Evolutionary conservation across 2,329 filamentous ascomycete genomes (phyloP).

Genomic region (Orbilia javanica): DNA sequence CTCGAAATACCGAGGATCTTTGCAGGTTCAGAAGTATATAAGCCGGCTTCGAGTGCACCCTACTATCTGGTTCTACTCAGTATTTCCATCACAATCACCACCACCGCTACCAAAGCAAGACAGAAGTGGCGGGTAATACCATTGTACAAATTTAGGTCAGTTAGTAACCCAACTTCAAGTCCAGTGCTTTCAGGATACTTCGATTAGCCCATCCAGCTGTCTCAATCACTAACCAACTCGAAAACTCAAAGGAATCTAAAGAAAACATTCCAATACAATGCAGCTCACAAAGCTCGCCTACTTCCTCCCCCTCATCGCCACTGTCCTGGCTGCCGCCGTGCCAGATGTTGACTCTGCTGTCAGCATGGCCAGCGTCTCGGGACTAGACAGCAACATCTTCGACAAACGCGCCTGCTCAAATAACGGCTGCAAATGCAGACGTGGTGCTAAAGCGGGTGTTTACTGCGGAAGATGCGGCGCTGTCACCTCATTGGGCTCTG

Average conservation of each 20-base stretch:
- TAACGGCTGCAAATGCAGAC: slow-evolving; percentile 1
- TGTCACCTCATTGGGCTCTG: neutral
- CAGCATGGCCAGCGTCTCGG: neutral
- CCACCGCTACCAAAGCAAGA: neutral
- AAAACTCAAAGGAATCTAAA: neutral
- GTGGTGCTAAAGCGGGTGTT: neutral
- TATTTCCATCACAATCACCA: neutral
- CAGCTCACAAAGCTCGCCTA: neutral
- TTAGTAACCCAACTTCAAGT: neutral
- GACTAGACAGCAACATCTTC: neutral
- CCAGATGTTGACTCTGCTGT: neutral
- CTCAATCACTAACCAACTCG: neutral
- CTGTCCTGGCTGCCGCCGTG: neutral
- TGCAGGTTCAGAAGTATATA: neutral
- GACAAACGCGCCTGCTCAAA: slow-evolving; percentile 5
- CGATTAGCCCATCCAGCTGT: neutral
- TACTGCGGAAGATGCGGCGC: slow-evolving; percentile 3
- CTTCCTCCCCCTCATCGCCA: slow-evolving; percentile 20
- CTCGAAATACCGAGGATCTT: no score
- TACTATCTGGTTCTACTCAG: neutral
- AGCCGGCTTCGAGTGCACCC: neutral
- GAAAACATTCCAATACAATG: neutral
- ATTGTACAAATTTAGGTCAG: neutral
- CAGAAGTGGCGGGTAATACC: neutral
- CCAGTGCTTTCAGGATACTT: no score